phyloP scores from a whole-genome alignment of 352 stramenopile species.

The Pythium oligandrum region DNA sequence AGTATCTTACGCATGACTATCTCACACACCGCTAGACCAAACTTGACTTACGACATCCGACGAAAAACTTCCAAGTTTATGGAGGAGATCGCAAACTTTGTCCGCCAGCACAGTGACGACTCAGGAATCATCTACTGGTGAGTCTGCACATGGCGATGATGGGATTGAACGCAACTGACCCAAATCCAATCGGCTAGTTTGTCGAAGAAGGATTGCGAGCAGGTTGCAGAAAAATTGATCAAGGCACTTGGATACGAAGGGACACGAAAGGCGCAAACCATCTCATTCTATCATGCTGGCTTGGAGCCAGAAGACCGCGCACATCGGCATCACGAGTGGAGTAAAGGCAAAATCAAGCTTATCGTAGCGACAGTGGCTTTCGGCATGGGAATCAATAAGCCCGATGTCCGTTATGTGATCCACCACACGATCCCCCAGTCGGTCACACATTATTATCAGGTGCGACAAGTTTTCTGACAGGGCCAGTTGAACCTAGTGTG shows the following conservation, averaged over 20 bases:
- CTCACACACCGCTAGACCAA: slow-evolving; percentile 32
- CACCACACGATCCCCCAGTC: slow-evolving; percentile 86
- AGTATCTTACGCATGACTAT: no score
- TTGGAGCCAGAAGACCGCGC: slow-evolving; percentile 73
- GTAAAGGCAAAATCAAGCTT: slow-evolving; percentile 87
- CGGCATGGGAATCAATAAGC: slow-evolving; percentile 89
- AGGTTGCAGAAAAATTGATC: slow-evolving; percentile 74
- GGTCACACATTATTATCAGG: slow-evolving; percentile 89
- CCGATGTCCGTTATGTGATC: slow-evolving; percentile 86
- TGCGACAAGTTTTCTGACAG: slow-evolving; percentile 15
- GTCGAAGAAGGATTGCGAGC: slow-evolving; percentile 87
- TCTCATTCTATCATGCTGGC: slow-evolving; percentile 83
- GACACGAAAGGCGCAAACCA: slow-evolving; percentile 57
- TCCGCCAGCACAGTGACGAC: slow-evolving; percentile 78
- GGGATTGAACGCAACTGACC: slow-evolving; percentile 1
- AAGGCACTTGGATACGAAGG: slow-evolving; percentile 73
- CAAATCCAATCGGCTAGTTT: slow-evolving; percentile 31
- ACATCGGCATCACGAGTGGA: slow-evolving; percentile 81
- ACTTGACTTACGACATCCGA: slow-evolving; percentile 81
- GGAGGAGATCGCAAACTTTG: slow-evolving; percentile 72
- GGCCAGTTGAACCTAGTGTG: neutral
- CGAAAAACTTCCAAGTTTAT: slow-evolving; percentile 80
- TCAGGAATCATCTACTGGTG: slow-evolving; percentile 90
- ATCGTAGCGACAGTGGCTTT: slow-evolving; percentile 87
- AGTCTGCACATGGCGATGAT: slow-evolving; percentile 2